A percentile compares a stretch with the other conserved stretches of the same genome.
phyloP scores from a whole-genome alignment of 768 basidiomycete species.

The Steccherinum ochraceum region DNA sequence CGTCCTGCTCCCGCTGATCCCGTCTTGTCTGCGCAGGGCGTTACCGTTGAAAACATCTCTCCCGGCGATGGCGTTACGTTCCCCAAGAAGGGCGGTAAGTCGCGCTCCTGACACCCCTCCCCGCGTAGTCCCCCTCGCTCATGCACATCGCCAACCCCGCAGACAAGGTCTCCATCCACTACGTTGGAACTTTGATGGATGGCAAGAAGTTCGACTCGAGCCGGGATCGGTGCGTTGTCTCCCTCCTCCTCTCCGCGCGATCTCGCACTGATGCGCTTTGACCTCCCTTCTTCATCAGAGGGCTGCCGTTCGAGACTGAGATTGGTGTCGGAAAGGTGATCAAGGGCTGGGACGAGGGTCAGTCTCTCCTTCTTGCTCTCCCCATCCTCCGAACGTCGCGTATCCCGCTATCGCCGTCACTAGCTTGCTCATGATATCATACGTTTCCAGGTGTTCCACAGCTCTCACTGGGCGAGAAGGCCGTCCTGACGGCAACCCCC shows the following conservation, averaged over 20 bases:
- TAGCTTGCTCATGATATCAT: conserved; percentile 13
- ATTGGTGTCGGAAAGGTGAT: conserved; percentile 83
- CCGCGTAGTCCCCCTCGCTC: neutral
- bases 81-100: conserved; percentile 69
- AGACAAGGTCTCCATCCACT: conserved; percentile 76
- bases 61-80: conserved; percentile 58
- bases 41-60: conserved; percentile 51
- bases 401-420: no score
- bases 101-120: neutral
- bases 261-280: neutral
- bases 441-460: conserved; percentile 57
- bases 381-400: neutral
- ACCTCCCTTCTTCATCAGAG: conserved; percentile 38
- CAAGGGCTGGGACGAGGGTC: conserved; percentile 88
- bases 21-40: conserved; percentile 47
- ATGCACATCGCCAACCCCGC: conserved; percentile 1
- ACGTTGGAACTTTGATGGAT: conserved; percentile 63
- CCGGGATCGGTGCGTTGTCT: conserved; percentile 53
- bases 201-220: conserved; percentile 73
- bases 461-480: conserved; percentile 74
- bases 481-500: conserved; percentile 55
- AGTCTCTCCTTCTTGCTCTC: conserved; percentile 15
- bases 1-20: conserved; percentile 1
- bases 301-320: conserved; percentile 53
- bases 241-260: conserved; percentile 5